Percentiles rank a stretch among this genome's conserved stretches.
Evolutionary conservation across 2,329 filamentous ascomycete genomes (phyloP).

Genomic region (Paecilomyces dactylethromorphus): DNA sequence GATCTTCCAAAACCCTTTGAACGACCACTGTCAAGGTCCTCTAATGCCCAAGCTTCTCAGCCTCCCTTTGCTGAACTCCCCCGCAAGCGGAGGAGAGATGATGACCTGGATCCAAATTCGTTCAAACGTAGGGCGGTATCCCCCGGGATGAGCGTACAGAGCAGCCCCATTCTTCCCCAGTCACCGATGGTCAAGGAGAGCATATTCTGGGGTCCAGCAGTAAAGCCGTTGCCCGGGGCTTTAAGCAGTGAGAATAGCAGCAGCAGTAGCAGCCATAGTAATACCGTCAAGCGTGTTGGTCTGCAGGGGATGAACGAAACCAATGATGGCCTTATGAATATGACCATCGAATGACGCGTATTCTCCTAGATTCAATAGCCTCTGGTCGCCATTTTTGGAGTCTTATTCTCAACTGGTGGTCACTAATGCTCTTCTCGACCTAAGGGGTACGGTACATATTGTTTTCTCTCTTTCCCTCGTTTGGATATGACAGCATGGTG

Average conservation of each 20-base stretch:
- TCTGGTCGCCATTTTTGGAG: neutral
- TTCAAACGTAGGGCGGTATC: slow-evolving; percentile 91
- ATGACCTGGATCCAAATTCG: slow-evolving; percentile 79
- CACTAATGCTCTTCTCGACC: neutral
- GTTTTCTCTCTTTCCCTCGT: neutral
- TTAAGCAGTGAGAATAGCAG: slow-evolving; percentile 45
- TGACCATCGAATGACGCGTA: slow-evolving; percentile 74
- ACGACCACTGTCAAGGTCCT: slow-evolving; percentile 30
- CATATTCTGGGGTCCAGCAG: slow-evolving; percentile 65
- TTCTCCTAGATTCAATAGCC: neutral
- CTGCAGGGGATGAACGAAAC: slow-evolving; percentile 93
- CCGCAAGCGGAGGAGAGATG: slow-evolving; percentile 75
- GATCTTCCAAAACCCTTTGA: slow-evolving; percentile 27
- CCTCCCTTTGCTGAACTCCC: slow-evolving; percentile 63
- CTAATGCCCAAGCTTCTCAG: slow-evolving; percentile 33
- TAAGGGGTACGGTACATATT: neutral
- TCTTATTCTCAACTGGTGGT: neutral
- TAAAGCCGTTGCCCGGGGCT: slow-evolving; percentile 50
- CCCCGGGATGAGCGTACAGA: slow-evolving; percentile 83
- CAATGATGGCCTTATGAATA: slow-evolving; percentile 91
- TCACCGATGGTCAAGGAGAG: slow-evolving; percentile 70
- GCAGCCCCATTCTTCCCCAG: slow-evolving; percentile 75
- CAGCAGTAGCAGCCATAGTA: slow-evolving; percentile 41
- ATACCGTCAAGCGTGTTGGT: slow-evolving; percentile 57
- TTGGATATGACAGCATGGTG: neutral